Conservation (phyloP, 73 alveolate species). For the Effrenium voratum region DNA sequence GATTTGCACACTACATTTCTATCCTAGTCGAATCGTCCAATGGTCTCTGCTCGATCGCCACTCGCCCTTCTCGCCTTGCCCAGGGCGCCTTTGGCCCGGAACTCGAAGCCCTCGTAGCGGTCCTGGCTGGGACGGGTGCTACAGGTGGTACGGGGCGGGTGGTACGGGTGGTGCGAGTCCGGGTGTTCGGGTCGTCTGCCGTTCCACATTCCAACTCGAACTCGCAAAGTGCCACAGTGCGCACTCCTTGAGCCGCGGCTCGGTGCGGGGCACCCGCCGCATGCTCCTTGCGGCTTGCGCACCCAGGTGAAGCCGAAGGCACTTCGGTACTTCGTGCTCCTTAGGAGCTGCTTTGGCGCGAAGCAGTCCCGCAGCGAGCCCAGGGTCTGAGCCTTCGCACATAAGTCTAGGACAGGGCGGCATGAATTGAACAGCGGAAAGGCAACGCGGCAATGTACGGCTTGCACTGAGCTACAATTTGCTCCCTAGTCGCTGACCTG, state of each 20-base stretch:
- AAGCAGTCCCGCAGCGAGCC: constrained; percentile 77
- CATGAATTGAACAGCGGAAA: too few species aligned
- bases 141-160: background rate
- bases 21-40: too few species aligned
- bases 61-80: constrained; percentile 81
- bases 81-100: constrained; percentile 87
- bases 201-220: too few species aligned
- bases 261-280: constrained; percentile 75
- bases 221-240: background rate
- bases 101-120: constrained; percentile 48
- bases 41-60: too few species aligned
- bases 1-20: too few species aligned
- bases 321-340: background rate
- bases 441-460: too few species aligned
- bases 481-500: too few species aligned
- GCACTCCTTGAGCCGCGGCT: constrained; percentile 51
- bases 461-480: too few species aligned
- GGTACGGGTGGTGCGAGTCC: background rate
- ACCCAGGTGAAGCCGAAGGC: background rate
- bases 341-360: constrained; percentile 92
- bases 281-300: constrained; percentile 41
- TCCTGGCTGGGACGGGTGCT: background rate
- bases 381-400: constrained; percentile 47
- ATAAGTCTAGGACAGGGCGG: background rate
- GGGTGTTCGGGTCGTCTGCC: background rate